Base-by-base conservation (phyloP, 164 flowering plant genomes). In the Piper betle region DNA sequence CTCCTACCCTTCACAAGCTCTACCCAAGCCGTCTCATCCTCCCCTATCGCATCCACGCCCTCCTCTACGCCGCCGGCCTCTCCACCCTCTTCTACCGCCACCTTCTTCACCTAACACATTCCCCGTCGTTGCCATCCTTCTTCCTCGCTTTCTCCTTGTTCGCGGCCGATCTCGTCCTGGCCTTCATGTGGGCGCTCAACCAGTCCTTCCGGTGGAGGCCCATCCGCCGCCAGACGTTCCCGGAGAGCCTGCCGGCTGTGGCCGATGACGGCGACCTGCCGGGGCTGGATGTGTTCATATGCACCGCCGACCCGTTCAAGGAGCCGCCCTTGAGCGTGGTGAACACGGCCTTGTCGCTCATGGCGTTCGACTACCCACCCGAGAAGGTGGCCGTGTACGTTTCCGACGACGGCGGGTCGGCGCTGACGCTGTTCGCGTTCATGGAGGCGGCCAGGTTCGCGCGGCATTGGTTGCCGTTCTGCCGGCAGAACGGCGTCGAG, bases 11-110 rank as follows among this genome's bases (percentile, higher is more conserved):
- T 33, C 70, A 81, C 81, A 72, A 80, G 3, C 53, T 54, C 25
- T 50, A 60, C 12, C 71, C 64, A 57, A 53, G 65, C 6, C 78
- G 70, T 13, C 76, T 72, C n/a, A 67, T 79, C 7, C 1, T 42
- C 38, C 52, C 69, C 43, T 79, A 82, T 77, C 86, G 92, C 10
- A 50, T 67, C 0, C 82, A 77, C 64, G 79, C 81, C 2, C 56
- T 65, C 0, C 46, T 79, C 43, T 82, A 81, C 75, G 6, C 69
- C 1, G 68, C 53, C 10, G 84, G 78, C 52, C 41, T 84, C 59
- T 3, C 68, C 2, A 64, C 82, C 55, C 68, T 85, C 5, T 61
- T 84, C 73, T 73, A 74, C 57, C 79, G 66, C 19, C 64, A 57
- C 38, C 50, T 20, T 4, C 40, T 46, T 25, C 37, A 20, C 13